Conservation (phyloP, 148 eudicot genomes). For the Nepenthes gracilis region DNA sequence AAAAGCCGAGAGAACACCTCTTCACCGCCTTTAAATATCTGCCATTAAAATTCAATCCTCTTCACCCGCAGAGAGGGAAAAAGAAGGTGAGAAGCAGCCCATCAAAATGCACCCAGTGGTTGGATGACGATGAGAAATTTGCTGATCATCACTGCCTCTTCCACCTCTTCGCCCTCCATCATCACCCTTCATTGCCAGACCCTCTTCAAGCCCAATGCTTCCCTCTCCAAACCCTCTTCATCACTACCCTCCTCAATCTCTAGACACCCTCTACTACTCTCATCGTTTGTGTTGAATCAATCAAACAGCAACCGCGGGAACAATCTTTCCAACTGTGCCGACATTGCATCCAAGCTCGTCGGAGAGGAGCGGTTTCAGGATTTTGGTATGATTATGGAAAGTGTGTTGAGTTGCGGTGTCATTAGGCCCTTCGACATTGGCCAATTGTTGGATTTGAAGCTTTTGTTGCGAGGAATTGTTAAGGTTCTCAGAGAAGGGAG, state of each 20-base stretch:
- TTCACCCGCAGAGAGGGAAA: not conserved
- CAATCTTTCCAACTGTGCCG: slow-evolving; percentile 27
- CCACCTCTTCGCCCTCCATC: slow-evolving; percentile 20
- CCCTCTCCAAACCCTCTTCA: slow-evolving; percentile 23
- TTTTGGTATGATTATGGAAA: slow-evolving; percentile 39
- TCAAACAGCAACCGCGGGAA: slow-evolving; percentile 4
- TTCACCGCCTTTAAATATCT: too few relatives aligned
- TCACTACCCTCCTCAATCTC: slow-evolving; percentile 12
- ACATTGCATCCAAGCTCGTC: slow-evolving; percentile 49
- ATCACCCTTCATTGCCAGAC: slow-evolving; percentile 13
- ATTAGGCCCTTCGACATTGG: slow-evolving; percentile 16
- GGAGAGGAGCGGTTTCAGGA: slow-evolving; percentile 42
- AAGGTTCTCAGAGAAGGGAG: slow-evolving; percentile 31
- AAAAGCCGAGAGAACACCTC: too few relatives aligned
- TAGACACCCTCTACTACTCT: slow-evolving; percentile 12
- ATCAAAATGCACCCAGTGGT: not conserved
- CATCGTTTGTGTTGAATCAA: slow-evolving; percentile 20
- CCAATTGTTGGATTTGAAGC: slow-evolving; percentile 21
- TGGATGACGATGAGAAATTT: slow-evolving; percentile 38
- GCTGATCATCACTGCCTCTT: slow-evolving; percentile 30
- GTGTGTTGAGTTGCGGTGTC: slow-evolving; percentile 21
- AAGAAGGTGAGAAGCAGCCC: not conserved
- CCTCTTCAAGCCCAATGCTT: slow-evolving; percentile 5
- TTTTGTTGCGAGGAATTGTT: slow-evolving; percentile 30
- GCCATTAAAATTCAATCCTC: slow-evolving; percentile 26